Base-by-base conservation (phyloP, 305 asterid genomes). In the Plantago coronopus region DNA sequence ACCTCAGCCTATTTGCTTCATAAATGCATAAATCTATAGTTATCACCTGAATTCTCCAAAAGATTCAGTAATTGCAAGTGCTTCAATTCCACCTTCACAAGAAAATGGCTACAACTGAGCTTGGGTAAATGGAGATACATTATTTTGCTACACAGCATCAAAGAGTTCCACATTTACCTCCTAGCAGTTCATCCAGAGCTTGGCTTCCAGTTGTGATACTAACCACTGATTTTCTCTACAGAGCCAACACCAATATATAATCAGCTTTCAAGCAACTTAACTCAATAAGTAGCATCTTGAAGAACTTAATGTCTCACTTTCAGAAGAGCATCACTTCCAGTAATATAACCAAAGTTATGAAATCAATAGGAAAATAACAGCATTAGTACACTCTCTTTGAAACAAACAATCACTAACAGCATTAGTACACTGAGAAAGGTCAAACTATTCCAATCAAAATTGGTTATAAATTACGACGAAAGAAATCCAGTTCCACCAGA, bases 251-350 rank as follows among this genome's bases (percentile, higher is more conserved):
- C 48, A 51, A 12, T 62, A 9, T 9, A 38, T 40, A 25, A 54
- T 75, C 62, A 73, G 69, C 44, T 47, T 53, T 37, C 51, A 53
- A 34, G 42, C 49, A 57, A 50, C 37, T 46, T 10, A 9, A 25
- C 38, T 27, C 3, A 65, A 22, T 59, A 50, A 25, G 14, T 17
- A 56, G 61, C 54, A 48, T 46, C 49, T 55, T 59, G 66, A 65
- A 44, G 55, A 60, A 67, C 61, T 62, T 45, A 53, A 50, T 43
- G 20, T 22, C 86, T 76, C 79, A 89, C 98, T 74, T 74, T 89
- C 76, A 91, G 80, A 65, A 91, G 80, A 55, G 86, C 98, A 68
- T 91, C 98, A 79, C 97, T 91, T 54, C 98, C 98, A 78, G 96
- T 84, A 47, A 91, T 91, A 69, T 86, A 91, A 66, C 98, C 96